Base-by-base conservation (phyloP, 2,329 filamentous ascomycete genomes). In the Diaporthe amygdali region DNA sequence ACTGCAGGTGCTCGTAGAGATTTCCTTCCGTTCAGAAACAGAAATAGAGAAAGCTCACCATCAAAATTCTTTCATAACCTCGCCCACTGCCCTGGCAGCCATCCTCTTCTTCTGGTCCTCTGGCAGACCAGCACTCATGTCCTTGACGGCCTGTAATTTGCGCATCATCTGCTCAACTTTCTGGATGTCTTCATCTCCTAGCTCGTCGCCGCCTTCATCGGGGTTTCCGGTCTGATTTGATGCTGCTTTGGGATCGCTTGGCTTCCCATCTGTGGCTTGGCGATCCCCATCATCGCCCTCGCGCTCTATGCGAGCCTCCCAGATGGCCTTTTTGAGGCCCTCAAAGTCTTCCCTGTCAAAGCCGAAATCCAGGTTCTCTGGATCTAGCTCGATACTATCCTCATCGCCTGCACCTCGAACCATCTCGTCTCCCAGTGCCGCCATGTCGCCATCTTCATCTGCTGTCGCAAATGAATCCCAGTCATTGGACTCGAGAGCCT, bases 401-500 rank as follows among this genome's bases (percentile, higher is more conserved):
- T 79, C 77, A 30, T 74, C 68, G 0, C 39, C 64, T 74, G 76
- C 30, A 75, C 77, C 22, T 78, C 76, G 12, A 74, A 74, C 10
- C 74, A 75, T 14, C 77, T 77, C 20, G 72, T 76, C 15, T 75
- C 76, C 25, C 78, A 77, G 12, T 20, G 51, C 39, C 25, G 49
- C 80, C 54, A 82, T 74, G 20, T 81, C 79, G 70, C 83, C 81
- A 7, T 78, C 77, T 25, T 80, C 77, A 10, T 74, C 77, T 20
- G 74, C 78, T 8, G 59, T 74, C 10, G 74, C 66, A 27, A 61
- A 34, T 66, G 82, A 79, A 2, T 82, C 84, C 91, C 91, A 93
- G 78, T 92, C 90, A 76, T 92, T 93, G 20, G 90, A 84, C 76
- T 92, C 86, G 17, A 93, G 79, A 0, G 90, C 91, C 76, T 93